Conservation (phyloP, 192 early-diverging fungal species). For the Rhizoclosmatium globosum region DNA sequence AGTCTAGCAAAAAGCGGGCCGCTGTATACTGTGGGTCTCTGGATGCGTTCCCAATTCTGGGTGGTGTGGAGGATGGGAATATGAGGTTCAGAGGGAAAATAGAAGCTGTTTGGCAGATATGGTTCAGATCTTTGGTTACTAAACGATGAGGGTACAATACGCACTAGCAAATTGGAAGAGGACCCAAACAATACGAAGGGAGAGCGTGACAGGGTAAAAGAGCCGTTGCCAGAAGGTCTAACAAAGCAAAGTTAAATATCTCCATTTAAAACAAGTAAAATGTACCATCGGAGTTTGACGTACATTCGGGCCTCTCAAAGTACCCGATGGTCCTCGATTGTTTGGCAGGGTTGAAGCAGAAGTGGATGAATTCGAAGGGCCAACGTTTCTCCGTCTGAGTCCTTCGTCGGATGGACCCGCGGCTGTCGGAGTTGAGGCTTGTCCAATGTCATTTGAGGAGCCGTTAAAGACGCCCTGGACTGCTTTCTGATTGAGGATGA, state of each 20-base stretch:
- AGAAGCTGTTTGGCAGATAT: conserved; percentile 35
- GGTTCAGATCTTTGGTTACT: background rate
- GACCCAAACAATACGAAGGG: conserved; percentile 39
- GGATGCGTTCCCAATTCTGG: conserved; percentile 6
- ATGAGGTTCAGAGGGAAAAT: conserved; percentile 28
- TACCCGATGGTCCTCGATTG: background rate
- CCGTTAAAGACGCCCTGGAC: conserved; percentile 15
- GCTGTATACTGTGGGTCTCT: conserved; percentile 66
- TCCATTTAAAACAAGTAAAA: background rate
- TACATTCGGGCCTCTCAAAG: background rate
- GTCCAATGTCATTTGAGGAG: background rate
- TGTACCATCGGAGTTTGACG: background rate
- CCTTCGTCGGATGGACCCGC: background rate
- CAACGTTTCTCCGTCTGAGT: background rate
- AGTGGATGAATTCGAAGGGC: background rate
- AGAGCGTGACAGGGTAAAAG: conserved; percentile 49
- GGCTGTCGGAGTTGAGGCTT: background rate
- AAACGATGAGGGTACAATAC: background rate
- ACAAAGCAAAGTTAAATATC: background rate
- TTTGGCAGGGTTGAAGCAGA: background rate
- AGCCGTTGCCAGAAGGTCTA: conserved; percentile 36
- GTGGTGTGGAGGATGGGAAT: background rate
- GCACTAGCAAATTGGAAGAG: conserved; percentile 43
- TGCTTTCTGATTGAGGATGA: background rate
- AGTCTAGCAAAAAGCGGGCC: conserved; percentile 71